A percentile compares a stretch with the other conserved stretches of the same genome.
Conservation (phyloP, 495 filamentous ascomycete species). For the Daldinia loculata region DNA sequence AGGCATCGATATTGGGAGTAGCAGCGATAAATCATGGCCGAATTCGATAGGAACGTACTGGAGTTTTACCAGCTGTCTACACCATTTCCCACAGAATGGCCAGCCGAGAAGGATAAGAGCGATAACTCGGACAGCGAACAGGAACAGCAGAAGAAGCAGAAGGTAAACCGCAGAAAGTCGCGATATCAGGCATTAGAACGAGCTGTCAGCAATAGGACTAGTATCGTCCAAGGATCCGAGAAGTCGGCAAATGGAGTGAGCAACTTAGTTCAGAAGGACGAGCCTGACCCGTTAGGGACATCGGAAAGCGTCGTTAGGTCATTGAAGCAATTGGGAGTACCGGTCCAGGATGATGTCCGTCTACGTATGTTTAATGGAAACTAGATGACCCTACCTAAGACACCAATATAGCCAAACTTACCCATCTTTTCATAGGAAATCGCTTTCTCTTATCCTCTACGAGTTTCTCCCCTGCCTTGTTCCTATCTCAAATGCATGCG, state of each 20-base stretch:
- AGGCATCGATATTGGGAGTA: slow-evolving; percentile 19
- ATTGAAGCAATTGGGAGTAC: slow-evolving; percentile 76
- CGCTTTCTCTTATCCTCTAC: slow-evolving; percentile 94
- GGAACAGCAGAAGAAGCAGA: slow-evolving; percentile 51
- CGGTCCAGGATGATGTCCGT: slow-evolving; percentile 83
- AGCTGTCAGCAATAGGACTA: slow-evolving; percentile 70
- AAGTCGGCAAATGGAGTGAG: slow-evolving; percentile 71
- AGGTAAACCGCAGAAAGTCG: slow-evolving; percentile 71
- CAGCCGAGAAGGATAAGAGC: slow-evolving; percentile 75
- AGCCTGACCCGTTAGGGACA: slow-evolving; percentile 86
- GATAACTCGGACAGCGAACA: slow-evolving; percentile 72
- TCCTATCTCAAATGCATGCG: slow-evolving; percentile 89
- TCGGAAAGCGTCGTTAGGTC: slow-evolving; percentile 84
- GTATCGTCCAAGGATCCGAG: slow-evolving; percentile 72
- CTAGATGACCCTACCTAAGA: not conserved
- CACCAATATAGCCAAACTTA: not conserved
- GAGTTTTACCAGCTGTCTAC: slow-evolving; percentile 89
- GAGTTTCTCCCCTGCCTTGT: slow-evolving; percentile 90
- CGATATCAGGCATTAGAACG: slow-evolving; percentile 85
- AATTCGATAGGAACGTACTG: slow-evolving; percentile 76
- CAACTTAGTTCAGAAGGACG: slow-evolving; percentile 84
- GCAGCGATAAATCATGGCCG: slow-evolving; percentile 55
- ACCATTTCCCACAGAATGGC: slow-evolving; percentile 86
- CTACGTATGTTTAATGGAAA: slow-evolving; percentile 65
- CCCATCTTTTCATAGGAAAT: slow-evolving; percentile 67